A percentile compares a stretch with the other conserved stretches of the same genome.
Conservation (phyloP, 1,284 basidiomycete genomes). For the Trametes polyzona region DNA sequence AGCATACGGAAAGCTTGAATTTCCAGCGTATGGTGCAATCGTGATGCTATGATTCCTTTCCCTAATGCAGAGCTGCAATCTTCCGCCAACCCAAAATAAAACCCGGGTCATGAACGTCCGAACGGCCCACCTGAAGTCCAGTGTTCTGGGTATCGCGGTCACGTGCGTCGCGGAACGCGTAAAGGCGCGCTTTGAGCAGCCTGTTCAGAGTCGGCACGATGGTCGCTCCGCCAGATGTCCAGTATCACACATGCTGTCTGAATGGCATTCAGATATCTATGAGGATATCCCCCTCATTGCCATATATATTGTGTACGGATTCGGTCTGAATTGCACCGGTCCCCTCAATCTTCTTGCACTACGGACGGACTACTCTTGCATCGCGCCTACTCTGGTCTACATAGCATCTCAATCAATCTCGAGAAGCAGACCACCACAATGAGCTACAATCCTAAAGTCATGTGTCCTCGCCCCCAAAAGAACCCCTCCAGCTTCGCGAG, state of each 20-base stretch:
- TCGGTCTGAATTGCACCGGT: too few relatives aligned
- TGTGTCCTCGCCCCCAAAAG: neutral
- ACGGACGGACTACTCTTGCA: neutral
- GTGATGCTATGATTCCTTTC: too few relatives aligned
- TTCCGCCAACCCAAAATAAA: too few relatives aligned
- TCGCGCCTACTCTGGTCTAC: neutral
- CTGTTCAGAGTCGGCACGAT: neutral
- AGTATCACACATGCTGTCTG: neutral
- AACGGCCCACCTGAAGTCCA: too few relatives aligned
- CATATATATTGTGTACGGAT: too few relatives aligned
- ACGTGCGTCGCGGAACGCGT: neutral
- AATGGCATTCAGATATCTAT: too few relatives aligned
- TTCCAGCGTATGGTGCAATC: too few relatives aligned
- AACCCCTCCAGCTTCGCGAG: neutral
- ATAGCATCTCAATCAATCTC: neutral
- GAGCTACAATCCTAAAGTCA: neutral
- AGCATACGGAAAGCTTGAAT: too few relatives aligned
- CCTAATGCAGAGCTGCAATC: too few relatives aligned
- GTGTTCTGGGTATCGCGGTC: neutral
- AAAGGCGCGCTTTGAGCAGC: neutral
- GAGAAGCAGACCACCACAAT: neutral
- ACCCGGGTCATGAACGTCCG: too few relatives aligned
- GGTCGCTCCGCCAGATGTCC: neutral
- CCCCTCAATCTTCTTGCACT: too few relatives aligned
- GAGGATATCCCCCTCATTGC: too few relatives aligned